phyloP scores from a whole-genome alignment of 208 protist species.

The Angomonas deanei region DNA sequence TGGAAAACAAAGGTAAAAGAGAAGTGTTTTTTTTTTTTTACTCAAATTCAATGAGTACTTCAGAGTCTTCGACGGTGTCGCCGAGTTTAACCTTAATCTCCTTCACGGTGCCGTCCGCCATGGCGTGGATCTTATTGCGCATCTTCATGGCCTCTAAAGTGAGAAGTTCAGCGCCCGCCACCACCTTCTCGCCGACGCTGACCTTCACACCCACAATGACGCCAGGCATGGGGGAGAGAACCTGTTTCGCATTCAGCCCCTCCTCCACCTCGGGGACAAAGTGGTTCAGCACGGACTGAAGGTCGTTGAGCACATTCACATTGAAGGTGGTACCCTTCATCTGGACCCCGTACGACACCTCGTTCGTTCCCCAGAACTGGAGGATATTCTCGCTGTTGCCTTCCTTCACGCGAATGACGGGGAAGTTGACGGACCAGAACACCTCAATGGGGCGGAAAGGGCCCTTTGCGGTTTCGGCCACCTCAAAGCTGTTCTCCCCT shows the following conservation, averaged over 20 bases:
- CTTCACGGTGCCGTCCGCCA: slow-evolving; percentile 31
- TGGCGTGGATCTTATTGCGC: slow-evolving; percentile 70
- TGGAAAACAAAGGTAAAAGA: neutral
- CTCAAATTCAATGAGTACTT: slow-evolving; percentile 33
- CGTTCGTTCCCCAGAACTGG: slow-evolving; percentile 35
- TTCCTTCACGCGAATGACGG: slow-evolving; percentile 24
- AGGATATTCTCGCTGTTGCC: slow-evolving; percentile 22
- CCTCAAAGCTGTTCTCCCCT: slow-evolving; percentile 21
- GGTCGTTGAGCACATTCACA: slow-evolving; percentile 26
- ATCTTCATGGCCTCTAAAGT: slow-evolving; percentile 97
- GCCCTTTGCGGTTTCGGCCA: slow-evolving; percentile 8
- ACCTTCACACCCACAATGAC: slow-evolving; percentile 86
- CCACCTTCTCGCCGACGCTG: slow-evolving; percentile 69
- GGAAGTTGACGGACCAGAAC: slow-evolving; percentile 25
- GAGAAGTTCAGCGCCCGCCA: slow-evolving; percentile 78
- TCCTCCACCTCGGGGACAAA: slow-evolving; percentile 23
- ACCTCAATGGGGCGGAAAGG: slow-evolving; percentile 21
- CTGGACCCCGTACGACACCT: slow-evolving; percentile 33
- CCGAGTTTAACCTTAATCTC: slow-evolving; percentile 23
- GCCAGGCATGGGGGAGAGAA: slow-evolving; percentile 91
- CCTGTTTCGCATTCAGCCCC: slow-evolving; percentile 22
- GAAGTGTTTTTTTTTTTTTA: slow-evolving; percentile 7
- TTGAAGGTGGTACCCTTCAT: slow-evolving; percentile 32
- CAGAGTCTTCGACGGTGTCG: slow-evolving; percentile 18
- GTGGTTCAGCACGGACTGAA: slow-evolving; percentile 23